A percentile compares a stretch with the other conserved stretches of the same genome.
phyloP scores from a whole-genome alignment of 441 rosid genomes.

The Syzygium malaccense region DNA sequence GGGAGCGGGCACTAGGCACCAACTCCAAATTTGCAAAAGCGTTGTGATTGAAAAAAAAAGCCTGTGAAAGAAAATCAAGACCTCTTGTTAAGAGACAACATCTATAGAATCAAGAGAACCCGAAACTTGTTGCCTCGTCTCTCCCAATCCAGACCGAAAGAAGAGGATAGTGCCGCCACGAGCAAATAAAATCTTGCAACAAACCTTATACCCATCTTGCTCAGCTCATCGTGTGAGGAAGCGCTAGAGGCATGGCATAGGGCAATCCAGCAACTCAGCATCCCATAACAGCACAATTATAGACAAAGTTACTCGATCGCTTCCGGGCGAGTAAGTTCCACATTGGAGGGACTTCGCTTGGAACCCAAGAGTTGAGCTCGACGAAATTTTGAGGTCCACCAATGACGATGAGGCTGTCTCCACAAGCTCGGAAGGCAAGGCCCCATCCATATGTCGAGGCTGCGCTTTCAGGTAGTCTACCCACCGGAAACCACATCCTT shows the following conservation, averaged over 20 bases:
- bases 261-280: constrained; percentile 21
- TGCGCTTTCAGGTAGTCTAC: constrained; percentile 33
- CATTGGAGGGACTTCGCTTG: constrained; percentile 17
- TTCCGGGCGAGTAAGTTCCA: constrained; percentile 40
- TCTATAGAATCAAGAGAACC: background rate
- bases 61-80: background rate
- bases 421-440: constrained; percentile 42
- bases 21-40: background rate
- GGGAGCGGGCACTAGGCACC: background rate
- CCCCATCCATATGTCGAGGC: constrained; percentile 49
- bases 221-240: background rate
- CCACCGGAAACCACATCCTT: constrained; percentile 33
- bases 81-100: background rate
- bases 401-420: constrained; percentile 35
- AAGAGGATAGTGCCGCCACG: background rate
- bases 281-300: constrained; percentile 51
- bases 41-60: background rate
- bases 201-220: background rate
- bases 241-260: background rate
- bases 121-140: background rate
- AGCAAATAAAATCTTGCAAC: background rate
- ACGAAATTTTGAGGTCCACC: constrained; percentile 38
- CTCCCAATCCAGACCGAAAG: background rate
- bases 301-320: constrained; percentile 40
- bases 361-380: constrained; percentile 45